These are phyloP conservation scores for Pythium sp. DNA, from an alignment of 352 stramenopile species.

Conservation along the genomic window DNA sequence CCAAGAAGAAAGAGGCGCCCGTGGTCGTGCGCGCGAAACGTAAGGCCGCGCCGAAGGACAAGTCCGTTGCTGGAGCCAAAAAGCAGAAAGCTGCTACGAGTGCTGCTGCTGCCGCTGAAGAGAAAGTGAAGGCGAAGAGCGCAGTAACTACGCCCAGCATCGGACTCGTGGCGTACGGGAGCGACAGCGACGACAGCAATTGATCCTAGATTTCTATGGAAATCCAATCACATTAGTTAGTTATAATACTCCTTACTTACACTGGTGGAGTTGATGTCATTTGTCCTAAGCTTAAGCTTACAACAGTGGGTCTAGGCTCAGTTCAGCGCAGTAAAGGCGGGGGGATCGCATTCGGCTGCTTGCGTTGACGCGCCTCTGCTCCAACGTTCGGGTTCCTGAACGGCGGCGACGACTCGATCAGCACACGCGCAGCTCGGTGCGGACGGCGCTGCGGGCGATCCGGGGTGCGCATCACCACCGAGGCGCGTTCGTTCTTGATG, in stretches of 20 bases:
- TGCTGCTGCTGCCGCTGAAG: not conserved
- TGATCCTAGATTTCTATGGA: slow-evolving; percentile 3
- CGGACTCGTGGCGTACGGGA: slow-evolving; percentile 62
- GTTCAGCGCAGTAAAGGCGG: slow-evolving; percentile 24
- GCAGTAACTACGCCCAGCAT: slow-evolving; percentile 18
- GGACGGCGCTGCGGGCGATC: slow-evolving; percentile 65
- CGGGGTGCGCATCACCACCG: slow-evolving; percentile 73
- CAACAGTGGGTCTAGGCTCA: not conserved
- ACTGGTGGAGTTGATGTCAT: slow-evolving; percentile 1
- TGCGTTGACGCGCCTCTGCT: slow-evolving; percentile 21
- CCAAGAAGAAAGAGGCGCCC: slow-evolving; percentile 26
- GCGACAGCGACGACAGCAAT: slow-evolving; percentile 64
- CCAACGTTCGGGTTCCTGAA: slow-evolving; percentile 43
- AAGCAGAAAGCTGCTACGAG: slow-evolving; percentile 18
- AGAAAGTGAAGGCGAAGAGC: slow-evolving; percentile 18
- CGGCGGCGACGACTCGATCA: slow-evolving; percentile 76
- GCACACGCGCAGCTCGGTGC: slow-evolving; percentile 38
- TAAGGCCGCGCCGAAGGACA: slow-evolving; percentile 28
- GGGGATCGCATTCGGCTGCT: slow-evolving; percentile 16
- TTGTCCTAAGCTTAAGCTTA: not conserved
- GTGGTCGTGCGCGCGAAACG: slow-evolving; percentile 59
- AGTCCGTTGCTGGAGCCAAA: slow-evolving; percentile 8
- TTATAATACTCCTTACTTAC: not conserved
- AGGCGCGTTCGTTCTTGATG: slow-evolving; percentile 14
- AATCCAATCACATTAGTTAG: not conserved